Evolutionary conservation across 257 asterid genomes (phyloP).

Genomic region (Capsicum rhomboideum): DNA sequence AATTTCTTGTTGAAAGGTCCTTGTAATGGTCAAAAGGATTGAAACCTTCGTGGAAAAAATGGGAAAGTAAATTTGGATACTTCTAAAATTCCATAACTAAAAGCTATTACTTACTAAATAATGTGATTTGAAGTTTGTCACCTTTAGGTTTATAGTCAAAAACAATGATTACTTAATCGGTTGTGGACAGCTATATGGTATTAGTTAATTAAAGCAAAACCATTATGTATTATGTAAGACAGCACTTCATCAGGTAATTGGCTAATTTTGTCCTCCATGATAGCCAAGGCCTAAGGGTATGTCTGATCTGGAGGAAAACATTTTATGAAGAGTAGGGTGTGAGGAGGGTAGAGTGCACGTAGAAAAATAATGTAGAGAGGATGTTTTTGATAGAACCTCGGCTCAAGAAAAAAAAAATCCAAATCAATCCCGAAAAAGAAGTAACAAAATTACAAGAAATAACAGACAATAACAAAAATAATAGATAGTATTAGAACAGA

Average conservation of each 20-base stretch:
- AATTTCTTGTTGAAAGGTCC: not conserved
- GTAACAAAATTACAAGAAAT: no score
- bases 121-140: slow-evolving; percentile 4
- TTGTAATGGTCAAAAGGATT: slow-evolving; percentile 19
- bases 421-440: no score
- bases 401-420: no score
- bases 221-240: not conserved
- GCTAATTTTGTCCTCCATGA: not conserved
- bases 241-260: not conserved
- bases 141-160: slow-evolving; percentile 13
- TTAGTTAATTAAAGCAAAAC: not conserved
- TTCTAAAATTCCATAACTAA: not conserved
- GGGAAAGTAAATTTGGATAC: not conserved
- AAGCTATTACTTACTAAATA: not conserved
- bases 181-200: slow-evolving; percentile 9
- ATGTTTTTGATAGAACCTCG: no score
- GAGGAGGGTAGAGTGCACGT: no score
- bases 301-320: no score
- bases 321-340: no score
- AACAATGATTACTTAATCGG: slow-evolving; percentile 10
- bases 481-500: no score
- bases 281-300: no score
- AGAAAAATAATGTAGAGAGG: no score
- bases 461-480: no score
- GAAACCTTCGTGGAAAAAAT: slow-evolving; percentile 9